These are phyloP conservation scores for Papiliotrema laurentii DNA, from an alignment of 1,284 basidiomycete genomes.

Conservation along the genomic window DNA sequence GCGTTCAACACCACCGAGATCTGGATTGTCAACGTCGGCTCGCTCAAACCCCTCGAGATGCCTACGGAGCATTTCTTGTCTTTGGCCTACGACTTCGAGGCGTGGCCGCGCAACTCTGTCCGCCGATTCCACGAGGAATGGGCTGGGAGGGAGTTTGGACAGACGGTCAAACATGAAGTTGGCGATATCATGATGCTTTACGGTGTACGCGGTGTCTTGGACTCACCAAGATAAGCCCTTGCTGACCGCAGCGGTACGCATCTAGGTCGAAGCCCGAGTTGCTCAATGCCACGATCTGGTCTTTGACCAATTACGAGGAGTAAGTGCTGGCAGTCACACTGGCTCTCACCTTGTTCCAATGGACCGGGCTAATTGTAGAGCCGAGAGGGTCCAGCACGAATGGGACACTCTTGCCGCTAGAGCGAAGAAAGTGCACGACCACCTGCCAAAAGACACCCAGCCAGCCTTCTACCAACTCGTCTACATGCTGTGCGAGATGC, in stretches of 20 bases:
- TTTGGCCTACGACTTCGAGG: slow-evolving; percentile 25
- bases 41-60: slow-evolving; percentile 27
- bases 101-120: slow-evolving; percentile 19
- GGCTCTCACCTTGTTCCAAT: too few relatives aligned
- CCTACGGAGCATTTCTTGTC: slow-evolving; percentile 24
- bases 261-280: slow-evolving; percentile 59
- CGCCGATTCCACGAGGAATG: slow-evolving; percentile 16
- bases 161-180: slow-evolving; percentile 17
- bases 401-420: slow-evolving; percentile 53
- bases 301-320: slow-evolving; percentile 64
- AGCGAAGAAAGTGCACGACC: slow-evolving; percentile 59
- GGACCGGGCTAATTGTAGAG: slow-evolving; percentile 49
- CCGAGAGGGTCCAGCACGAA: slow-evolving; percentile 54
- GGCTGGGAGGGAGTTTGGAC: slow-evolving; percentile 26
- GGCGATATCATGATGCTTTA: slow-evolving; percentile 25
- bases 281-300: slow-evolving; percentile 61
- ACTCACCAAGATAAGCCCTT: not conserved
- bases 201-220: slow-evolving; percentile 10
- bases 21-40: slow-evolving; percentile 29
- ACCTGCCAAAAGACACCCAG: slow-evolving; percentile 48
- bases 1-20: slow-evolving; percentile 29
- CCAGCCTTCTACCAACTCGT: slow-evolving; percentile 66
- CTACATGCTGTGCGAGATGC: slow-evolving; percentile 56
- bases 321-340: slow-evolving; percentile 51
- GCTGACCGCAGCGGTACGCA: slow-evolving; percentile 11